Evolutionary conservation across 108 stramenopile species (phyloP), one percentile per base, ranked within the genome.

Genomic region (Fistulifera solaris): DNA sequence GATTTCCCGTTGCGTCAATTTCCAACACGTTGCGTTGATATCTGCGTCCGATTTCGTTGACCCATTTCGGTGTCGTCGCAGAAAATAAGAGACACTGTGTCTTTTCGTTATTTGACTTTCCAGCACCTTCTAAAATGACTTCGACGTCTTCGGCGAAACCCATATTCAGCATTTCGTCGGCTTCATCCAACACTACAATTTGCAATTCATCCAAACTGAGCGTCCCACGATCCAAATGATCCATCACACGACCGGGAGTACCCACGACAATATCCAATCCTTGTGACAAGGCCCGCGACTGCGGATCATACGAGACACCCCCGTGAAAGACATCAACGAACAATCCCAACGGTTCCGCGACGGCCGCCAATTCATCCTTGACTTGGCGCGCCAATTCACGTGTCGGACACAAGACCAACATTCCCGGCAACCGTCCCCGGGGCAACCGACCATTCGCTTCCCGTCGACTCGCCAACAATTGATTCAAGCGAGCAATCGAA

Each of bases 151-250:
- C 96, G 28, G 96, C 93, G 71, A 99, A 99, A 42, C 99, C 99
- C 97, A 99, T 98, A 72, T 95, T 94, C 28, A 99, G 76, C 99
- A 99, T 99, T 74, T 96, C 94, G 72, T 99, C 76, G n/a, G 97
- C 99, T 74, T 99, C 99, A 59, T 99, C 99, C 15, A 99, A 82
- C 25, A 99, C 93, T 22, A 73, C 71, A 69, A 88, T 73, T 41
- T 87, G 68, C 46, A 90, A 82, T 58, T 87, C 73, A 56, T 58
- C 53, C 38, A 99, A 73, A 55, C 86, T 60, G 7, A 99, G 75
- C 49, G 81, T 96, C 28, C 98, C 96, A 39, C 96, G 81, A 18
- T 96, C 64, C 48, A 98, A 69, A 64, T 96, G 97, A 67, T 99
- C 99, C 43, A 96, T 93, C 46, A 97, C 60, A 52, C 99, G 93